These are phyloP conservation scores for Pseudogymnoascus sp. DNA, from an alignment of 2,329 filamentous ascomycete genomes.

Conservation along the genomic window DNA sequence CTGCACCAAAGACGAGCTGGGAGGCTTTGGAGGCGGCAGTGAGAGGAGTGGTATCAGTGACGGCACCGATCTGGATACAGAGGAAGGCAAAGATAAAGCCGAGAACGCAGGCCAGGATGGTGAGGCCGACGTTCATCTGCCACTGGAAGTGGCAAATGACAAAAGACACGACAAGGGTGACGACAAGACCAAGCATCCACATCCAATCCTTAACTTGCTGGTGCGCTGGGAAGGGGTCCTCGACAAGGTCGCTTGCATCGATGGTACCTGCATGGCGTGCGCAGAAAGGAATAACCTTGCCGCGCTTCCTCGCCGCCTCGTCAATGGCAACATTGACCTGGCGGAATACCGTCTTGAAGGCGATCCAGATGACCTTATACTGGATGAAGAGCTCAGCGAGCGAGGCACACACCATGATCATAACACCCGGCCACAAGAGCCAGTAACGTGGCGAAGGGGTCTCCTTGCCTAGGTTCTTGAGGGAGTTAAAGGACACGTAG, in stretches of 20 bases:
- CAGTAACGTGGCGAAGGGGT: conserved; percentile 43
- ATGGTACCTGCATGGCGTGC: conserved; percentile 33
- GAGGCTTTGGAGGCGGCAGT: conserved; percentile 62
- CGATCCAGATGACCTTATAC: conserved; percentile 38
- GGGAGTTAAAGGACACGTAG: conserved; percentile 34
- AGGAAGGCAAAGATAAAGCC: conserved; percentile 56
- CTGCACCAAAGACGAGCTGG: conserved; percentile 60
- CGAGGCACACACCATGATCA: conserved; percentile 43
- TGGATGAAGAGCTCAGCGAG: conserved; percentile 39
- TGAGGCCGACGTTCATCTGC: conserved; percentile 49
- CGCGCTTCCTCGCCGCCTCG: conserved; percentile 31
- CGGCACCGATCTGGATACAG: conserved; percentile 51
- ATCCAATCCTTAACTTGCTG: conserved; percentile 46
- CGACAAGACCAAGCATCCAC: conserved; percentile 42
- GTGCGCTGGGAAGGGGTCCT: conserved; percentile 41
- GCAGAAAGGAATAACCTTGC: conserved; percentile 38
- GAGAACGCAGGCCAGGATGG: conserved; percentile 47
- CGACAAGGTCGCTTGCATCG: conserved; percentile 33
- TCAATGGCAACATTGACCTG: conserved; percentile 38
- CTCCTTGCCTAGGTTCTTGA: conserved; percentile 34
- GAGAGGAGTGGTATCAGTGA: conserved; percentile 55
- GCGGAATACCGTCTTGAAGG: conserved; percentile 42
- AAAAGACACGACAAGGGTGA: conserved; percentile 43
- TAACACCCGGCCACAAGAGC: conserved; percentile 43
- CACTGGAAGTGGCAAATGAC: conserved; percentile 45